Base-by-base conservation (phyloP, 129 eudicot genomes). In the Ambrosia artemisiifolia region DNA sequence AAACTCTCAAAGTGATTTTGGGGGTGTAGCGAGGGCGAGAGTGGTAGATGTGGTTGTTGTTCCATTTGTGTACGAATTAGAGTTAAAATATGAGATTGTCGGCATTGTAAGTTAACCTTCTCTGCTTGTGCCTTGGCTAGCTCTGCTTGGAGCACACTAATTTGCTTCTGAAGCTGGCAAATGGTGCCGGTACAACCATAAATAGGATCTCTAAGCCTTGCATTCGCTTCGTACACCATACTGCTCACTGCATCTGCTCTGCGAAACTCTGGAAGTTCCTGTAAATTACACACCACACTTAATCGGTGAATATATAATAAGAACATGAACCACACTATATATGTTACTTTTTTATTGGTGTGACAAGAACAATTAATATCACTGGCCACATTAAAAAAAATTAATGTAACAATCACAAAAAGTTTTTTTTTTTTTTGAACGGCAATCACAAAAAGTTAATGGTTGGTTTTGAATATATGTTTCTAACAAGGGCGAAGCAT, bases 241-340 rank as follows among this genome's bases (percentile, higher is more conserved):
- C 96, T 92, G 69, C 87, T 88, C 69, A 92, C 97, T 11, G 97
- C 93, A 72, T 91, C 97, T n/a, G 88, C 88, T 61, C 94, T 81
- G 51, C 85, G 91, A 49, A 64, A 33, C 63, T 88, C 96, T 0
- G 96, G 96, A 43, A 92, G 88, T 47, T 86, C 96, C 97, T 92
- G 68, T 68, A 70, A n/a, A 11, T n/a, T n/a, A n/a, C n/a, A 11
- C 50, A 46, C n/a, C 50, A 46, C 50, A 46, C 16, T 12, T 10
- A 40, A 7, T 40, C 44, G 6, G 2, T 46, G 50, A 46, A 46
- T 46, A 0, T 10, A 11, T 3, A 46, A 46, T 11, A 46, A 46
- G 13, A 46, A 46, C 50, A 46, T 46, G 14, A 46, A 46, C n/a
- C 44, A 40, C 44, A 7, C 44, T 40, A 40, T 40, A 10, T 40